Evolutionary conservation across 164 flowering plant species (phyloP).

Genomic region (Hamamelis virginiana): DNA sequence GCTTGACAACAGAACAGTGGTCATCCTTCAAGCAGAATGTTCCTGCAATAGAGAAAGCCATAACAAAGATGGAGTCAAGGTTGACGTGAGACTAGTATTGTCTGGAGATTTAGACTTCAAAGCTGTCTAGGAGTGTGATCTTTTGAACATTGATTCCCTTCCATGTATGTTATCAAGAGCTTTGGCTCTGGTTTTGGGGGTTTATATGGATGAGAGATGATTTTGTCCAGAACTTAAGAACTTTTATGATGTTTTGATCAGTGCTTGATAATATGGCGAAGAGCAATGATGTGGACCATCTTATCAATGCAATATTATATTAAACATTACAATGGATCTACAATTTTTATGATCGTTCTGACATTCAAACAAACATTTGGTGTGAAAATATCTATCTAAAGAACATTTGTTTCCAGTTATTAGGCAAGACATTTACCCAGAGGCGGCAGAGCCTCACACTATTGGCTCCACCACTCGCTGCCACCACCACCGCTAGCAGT

Average conservation of each 20-base stretch:
- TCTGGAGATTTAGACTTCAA: not conserved
- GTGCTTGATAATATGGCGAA: not conserved
- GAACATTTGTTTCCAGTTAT: no score
- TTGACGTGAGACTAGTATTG: slow-evolving; percentile 19
- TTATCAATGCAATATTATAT: not conserved
- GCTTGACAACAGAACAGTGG: slow-evolving; percentile 87
- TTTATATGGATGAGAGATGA: not conserved
- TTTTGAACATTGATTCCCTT: not conserved
- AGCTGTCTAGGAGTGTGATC: not conserved
- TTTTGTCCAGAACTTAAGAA: not conserved
- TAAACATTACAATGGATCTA: not conserved
- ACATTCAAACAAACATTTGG: not conserved
- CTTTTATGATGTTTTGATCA: not conserved
- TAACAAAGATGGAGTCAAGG: slow-evolving; percentile 56
- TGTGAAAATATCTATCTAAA: no score
- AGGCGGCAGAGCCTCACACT: no score
- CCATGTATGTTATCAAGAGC: not conserved
- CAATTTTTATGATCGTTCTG: not conserved
- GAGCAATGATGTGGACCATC: not conserved
- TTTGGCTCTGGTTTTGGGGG: not conserved
- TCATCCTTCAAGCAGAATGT: slow-evolving; percentile 59
- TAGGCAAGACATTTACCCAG: no score
- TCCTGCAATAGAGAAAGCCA: slow-evolving; percentile 71
- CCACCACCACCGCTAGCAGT: no score
- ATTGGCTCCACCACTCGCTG: no score